Conservation (phyloP, 129 eudicot genomes). For the Saussurea involucrata region DNA sequence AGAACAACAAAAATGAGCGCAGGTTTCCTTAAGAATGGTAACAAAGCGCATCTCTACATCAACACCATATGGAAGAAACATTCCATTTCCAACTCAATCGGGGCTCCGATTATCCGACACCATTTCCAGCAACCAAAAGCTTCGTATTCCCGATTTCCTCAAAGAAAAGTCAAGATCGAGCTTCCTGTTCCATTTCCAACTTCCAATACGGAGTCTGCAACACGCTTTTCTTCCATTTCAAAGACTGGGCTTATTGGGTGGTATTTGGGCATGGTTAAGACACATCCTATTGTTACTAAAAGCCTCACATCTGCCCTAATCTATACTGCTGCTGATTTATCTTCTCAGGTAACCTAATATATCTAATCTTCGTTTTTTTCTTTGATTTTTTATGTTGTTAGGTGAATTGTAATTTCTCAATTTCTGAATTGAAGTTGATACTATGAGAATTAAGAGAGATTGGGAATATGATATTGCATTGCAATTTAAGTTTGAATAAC, state of each 20-base stretch:
- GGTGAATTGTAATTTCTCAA: background rate
- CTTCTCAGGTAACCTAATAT: slow-evolving; percentile 64
- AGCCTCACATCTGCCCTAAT: slow-evolving; percentile 66
- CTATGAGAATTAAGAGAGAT: background rate
- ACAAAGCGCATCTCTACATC: slow-evolving; percentile 12
- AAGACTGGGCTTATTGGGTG: slow-evolving; percentile 52
- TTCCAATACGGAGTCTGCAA: background rate
- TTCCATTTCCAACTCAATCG: slow-evolving; percentile 28
- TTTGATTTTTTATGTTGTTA: background rate
- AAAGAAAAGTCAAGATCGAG: slow-evolving; percentile 35
- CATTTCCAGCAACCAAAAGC: slow-evolving; percentile 28
- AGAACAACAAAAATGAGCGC: slow-evolving; percentile 16
- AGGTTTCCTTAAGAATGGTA: slow-evolving; percentile 18
- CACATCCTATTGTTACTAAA: slow-evolving; percentile 79
- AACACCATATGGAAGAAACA: slow-evolving; percentile 14
- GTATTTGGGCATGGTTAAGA: slow-evolving; percentile 70
- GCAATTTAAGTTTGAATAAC: background rate
- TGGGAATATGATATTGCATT: background rate
- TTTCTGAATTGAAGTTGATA: background rate
- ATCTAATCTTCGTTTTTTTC: background rate
- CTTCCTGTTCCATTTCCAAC: slow-evolving; percentile 22
- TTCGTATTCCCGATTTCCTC: slow-evolving; percentile 31
- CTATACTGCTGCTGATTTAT: slow-evolving; percentile 69
- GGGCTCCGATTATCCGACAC: slow-evolving; percentile 29
- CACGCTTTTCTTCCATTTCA: slow-evolving; percentile 26